phyloP scores from a whole-genome alignment of 768 basidiomycete genomes.

The Auricularia cornea region DNA sequence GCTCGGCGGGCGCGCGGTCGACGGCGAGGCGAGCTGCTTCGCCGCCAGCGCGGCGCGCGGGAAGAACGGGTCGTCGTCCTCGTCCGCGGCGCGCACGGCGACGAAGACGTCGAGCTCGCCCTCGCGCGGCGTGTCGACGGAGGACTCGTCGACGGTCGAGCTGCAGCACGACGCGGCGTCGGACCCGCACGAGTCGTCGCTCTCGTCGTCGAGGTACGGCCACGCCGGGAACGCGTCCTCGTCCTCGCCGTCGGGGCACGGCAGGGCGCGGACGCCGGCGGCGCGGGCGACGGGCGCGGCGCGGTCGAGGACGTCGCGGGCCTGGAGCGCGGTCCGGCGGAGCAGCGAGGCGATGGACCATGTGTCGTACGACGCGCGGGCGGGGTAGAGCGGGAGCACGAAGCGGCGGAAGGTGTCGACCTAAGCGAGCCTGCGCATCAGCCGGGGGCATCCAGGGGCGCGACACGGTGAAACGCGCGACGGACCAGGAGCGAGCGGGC shows the following conservation, averaged over 20 bases:
- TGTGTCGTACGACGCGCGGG: not conserved
- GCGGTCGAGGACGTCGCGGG: not conserved
- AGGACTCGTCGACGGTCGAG: not conserved
- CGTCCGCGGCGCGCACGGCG: not conserved
- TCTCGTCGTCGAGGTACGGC: not conserved
- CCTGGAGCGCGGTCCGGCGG: not conserved
- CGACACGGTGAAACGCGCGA: not conserved
- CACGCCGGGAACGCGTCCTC: not conserved
- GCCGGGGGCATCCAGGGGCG: not conserved
- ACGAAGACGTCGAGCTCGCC: not conserved
- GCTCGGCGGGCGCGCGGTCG: not conserved
- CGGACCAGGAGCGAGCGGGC: slow-evolving; percentile 52
- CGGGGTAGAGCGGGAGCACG: slow-evolving; percentile 30
- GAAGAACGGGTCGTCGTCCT: not conserved
- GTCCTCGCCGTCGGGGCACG: not conserved
- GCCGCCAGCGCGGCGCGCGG: not conserved
- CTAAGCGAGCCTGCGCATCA: not conserved
- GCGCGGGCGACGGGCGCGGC: not conserved
- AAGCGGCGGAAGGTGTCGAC: slow-evolving; percentile 58
- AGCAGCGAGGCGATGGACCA: not conserved
- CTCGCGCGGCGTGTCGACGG: not conserved
- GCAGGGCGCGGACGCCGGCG: not conserved
- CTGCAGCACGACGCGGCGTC: not conserved
- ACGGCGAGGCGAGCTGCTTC: not conserved
- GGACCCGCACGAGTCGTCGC: not conserved